Evolutionary conservation across 208 protist genomes (phyloP), one percentile per base, ranked within the genome.

Genomic region (Leishmania amazonensis): DNA sequence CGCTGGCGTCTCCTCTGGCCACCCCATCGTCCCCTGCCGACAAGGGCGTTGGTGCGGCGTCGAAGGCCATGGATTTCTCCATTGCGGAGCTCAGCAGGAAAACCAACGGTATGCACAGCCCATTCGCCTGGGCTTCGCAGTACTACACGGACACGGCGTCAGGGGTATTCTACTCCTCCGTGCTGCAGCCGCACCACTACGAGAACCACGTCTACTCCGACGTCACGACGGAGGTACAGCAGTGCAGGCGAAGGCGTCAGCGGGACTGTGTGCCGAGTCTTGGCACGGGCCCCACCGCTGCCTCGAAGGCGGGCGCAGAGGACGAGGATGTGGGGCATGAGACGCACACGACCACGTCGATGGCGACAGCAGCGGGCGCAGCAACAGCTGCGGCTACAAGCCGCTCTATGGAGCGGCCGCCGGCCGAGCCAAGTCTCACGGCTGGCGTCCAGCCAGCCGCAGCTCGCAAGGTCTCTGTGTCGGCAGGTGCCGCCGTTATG

Each of bases 141-240:
- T 81, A 73, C 19, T 38, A 81, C 28, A 81, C 81, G n/a, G 81
- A 85, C 60, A 76, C 75, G 19, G n/a, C 81, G 3, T 58, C 81
- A 17, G 81, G 81, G 9, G 62, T 79, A 19, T 79, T 67, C 72
- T 75, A 73, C 71, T 67, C 81, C 49, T 78, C 77, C 17, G 71
- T 73, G 67, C 40, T 81, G 47, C 81, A 78, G 38, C 58, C 47
- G 49, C 64, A 79, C 60, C 77, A 81, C 77, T 79, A 67, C 67
- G 75, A 76, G 60, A 79, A 79, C 54, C 75, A 70, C 3, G 80
- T 47, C 19, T 78, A 81, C 80, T 88, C 85, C 1, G 85, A 88
- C 57, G 57, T 88, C 28, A 88, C 85, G 2, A 81, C 80, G 1
- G 81, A 85, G 78, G 65, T 85, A 70, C 80, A 78, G 79, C 83